Evolutionary conservation across 352 stramenopile species (phyloP), one percentile per base, ranked within the genome.

Genomic region (Phytopythium chamaehyphon): DNA sequence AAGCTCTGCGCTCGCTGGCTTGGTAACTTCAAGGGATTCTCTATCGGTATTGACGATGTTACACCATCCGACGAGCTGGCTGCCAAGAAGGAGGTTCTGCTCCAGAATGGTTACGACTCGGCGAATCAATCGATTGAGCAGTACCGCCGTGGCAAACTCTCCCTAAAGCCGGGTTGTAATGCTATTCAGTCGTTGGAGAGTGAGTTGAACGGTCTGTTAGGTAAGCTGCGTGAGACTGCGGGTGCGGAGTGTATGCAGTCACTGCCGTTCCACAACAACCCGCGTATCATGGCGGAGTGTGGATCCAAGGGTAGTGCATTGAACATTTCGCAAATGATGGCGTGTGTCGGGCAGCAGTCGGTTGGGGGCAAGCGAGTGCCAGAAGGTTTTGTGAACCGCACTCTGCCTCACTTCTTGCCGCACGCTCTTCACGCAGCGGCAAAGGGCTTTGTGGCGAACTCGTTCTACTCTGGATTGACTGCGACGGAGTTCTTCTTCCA

Each of bases 281-380:
- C 84, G 35, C 82, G 84, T 64, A 99, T 99, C 56, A 99, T 99
- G 98, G 97, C 97, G 22, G 90, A 98, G 54, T 99, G 96, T 76
- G 98, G 98, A 38, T 98, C 96, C 3, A 99, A 99, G 83, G 98
- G 97, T 49, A 98, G 90, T 69, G 84, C 95, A 7, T 67, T 99
- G 2, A 99, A 99, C 68, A 99, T 99, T 61, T 99, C 95, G n/a
- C 98, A 99, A 73, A 99, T 99, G 97, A 98, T 99, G 57, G 96
- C 96, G 19, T 99, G 96, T 79, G 93, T 99, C 23, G 97, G 97
- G 5, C 97, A 99, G 78, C 97, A 99, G 69, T 97, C 92, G 28
- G 97, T 99, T 12, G 95, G 96, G 46, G 97, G 97, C 55, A 98
- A 97, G 70, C 96, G 98, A 60, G 98, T 99, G 39, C 89, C 97